phyloP scores from a whole-genome alignment of 768 basidiomycete genomes.

The Lanmaoa pseudosensibilis region DNA sequence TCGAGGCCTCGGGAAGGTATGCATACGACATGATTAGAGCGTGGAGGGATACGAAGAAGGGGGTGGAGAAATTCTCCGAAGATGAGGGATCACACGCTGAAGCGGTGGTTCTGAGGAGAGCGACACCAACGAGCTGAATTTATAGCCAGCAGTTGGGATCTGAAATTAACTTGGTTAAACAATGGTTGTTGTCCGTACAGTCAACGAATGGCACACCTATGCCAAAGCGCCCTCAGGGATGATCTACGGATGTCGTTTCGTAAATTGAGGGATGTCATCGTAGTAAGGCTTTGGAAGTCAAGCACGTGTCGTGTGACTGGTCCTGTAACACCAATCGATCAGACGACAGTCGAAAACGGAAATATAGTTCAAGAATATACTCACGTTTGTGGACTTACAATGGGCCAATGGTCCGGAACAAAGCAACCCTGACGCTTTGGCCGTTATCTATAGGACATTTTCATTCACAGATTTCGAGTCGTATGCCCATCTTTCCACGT shows the following conservation, averaged over 20 bases:
- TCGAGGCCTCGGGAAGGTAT: background rate
- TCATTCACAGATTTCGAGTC: background rate
- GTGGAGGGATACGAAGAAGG: background rate
- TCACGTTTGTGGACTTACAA: conserved; percentile 4
- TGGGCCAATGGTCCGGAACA: background rate
- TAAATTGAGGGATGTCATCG: background rate
- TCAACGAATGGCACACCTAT: background rate
- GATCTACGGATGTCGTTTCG: background rate
- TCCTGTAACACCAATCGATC: background rate
- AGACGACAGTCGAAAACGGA: background rate
- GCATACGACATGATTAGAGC: background rate
- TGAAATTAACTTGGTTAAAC: background rate
- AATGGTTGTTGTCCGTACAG: background rate
- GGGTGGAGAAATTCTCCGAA: background rate
- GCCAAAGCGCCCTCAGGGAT: conserved; percentile 1
- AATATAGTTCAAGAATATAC: background rate
- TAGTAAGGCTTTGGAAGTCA: background rate
- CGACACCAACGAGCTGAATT: background rate
- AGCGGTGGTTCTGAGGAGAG: background rate
- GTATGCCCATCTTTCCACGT: background rate
- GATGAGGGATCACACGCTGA: too few relatives aligned
- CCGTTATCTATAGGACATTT: background rate
- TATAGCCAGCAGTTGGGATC: background rate
- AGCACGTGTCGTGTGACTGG: background rate
- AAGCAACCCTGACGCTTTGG: conserved; percentile 4